Evolutionary conservation across 2,329 filamentous ascomycete genomes (phyloP).

Genomic region (Xylariaceae sp.): DNA sequence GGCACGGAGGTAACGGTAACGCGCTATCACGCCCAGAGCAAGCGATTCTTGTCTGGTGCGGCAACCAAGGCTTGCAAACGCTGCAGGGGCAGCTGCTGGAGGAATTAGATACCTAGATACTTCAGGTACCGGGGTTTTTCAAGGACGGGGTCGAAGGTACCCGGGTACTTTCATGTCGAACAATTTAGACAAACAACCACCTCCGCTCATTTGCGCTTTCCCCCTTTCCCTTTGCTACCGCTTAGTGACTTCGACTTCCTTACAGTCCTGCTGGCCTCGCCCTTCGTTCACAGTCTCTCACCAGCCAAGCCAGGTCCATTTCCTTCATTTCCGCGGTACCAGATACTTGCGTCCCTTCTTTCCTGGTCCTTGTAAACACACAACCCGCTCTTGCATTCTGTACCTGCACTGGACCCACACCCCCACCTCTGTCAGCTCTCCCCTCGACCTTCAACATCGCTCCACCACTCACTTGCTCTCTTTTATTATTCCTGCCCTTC

Average conservation of each 20-base stretch:
- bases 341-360: not conserved
- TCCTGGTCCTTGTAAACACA: not conserved
- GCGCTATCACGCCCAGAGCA: no score
- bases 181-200: not conserved
- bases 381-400: not conserved
- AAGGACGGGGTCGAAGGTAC: no score
- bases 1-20: no score
- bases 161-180: no score
- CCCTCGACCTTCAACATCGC: not conserved
- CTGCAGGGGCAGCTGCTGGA: no score
- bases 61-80: no score
- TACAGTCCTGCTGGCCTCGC: not conserved
- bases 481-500: conserved; percentile 10
- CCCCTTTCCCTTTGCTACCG: not conserved
- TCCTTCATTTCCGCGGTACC: not conserved
- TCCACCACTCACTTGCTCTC: conserved; percentile 4
- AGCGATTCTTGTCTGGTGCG: no score
- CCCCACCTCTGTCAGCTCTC: not conserved
- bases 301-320: no score
- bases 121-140: no score
- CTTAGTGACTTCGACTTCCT: not conserved
- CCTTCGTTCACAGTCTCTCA: no score
- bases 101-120: no score
- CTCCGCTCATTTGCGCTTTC: not conserved
- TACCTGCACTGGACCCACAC: no score